Conservation (phyloP, 2,329 filamentous ascomycete species). For the Xylariaceae sp. region DNA sequence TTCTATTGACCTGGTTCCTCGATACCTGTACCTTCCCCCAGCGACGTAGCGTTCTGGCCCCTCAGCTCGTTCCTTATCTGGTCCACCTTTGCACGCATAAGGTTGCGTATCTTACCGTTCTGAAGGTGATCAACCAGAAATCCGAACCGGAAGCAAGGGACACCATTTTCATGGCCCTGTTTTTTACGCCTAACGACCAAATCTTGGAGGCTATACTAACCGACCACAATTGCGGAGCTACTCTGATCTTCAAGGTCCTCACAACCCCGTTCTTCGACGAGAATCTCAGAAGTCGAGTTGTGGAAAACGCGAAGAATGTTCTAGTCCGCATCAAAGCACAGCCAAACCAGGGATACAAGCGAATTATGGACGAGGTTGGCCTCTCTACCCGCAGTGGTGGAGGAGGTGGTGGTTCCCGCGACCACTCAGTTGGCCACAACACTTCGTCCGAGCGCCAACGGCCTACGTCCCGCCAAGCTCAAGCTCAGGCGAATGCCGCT, state of each 20-base stretch:
- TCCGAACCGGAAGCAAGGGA: constrained; percentile 92
- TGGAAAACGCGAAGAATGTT: constrained; percentile 90
- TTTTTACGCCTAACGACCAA: constrained; percentile 87
- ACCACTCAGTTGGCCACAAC: constrained; percentile 48
- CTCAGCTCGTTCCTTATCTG: constrained; percentile 87
- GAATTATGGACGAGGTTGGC: constrained; percentile 97
- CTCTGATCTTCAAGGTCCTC: constrained; percentile 96
- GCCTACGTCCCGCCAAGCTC: constrained; percentile 56
- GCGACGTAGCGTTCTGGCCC: constrained; percentile 87
- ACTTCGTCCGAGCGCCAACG: constrained; percentile 55
- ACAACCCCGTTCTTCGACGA: constrained; percentile 98
- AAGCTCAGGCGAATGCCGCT: constrained; percentile 38
- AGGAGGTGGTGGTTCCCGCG: constrained; percentile 48
- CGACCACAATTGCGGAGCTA: constrained; percentile 90
- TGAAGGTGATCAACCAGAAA: constrained; percentile 98
- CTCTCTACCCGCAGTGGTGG: constrained; percentile 67
- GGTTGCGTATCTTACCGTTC: constrained; percentile 92
- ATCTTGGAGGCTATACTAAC: constrained; percentile 86
- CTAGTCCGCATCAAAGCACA: constrained; percentile 89
- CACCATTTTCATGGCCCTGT: constrained; percentile 84
- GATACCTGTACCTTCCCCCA: constrained; percentile 96
- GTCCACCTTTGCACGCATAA: constrained; percentile 98
- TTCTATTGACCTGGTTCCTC: constrained; percentile 95
- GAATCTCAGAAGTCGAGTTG: constrained; percentile 80
- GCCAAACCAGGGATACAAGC: constrained; percentile 94